These are phyloP conservation scores for Nakazawaea sp. DNA, from an alignment of 805 yeast genomes.

Conservation along the genomic window DNA sequence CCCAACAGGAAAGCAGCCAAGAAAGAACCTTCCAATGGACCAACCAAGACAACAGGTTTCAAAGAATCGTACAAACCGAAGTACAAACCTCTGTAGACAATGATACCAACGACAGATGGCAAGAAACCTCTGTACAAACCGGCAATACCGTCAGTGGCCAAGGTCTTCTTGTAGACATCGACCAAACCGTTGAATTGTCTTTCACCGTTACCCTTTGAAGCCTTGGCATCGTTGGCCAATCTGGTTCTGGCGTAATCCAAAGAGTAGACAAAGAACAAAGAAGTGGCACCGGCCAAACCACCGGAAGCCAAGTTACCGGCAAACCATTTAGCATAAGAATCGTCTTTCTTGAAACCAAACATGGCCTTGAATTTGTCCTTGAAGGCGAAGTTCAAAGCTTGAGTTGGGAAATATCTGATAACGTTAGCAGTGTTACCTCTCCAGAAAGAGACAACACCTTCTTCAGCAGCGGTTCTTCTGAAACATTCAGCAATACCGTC, in stretches of 20 bases:
- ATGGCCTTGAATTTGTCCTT: conserved; percentile 93
- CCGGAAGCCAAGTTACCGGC: conserved; percentile 98
- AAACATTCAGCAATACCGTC: conserved; percentile 90
- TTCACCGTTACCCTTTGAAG: conserved; percentile 77
- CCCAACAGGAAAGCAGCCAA: conserved; percentile 93
- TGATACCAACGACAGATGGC: conserved; percentile 95
- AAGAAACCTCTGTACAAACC: conserved; percentile 99
- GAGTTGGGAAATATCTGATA: conserved; percentile 99
- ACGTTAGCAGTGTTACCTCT: conserved; percentile 99
- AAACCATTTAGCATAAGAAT: conserved; percentile 88
- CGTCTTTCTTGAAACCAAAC: conserved; percentile 97
- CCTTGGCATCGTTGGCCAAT: conserved; percentile 97
- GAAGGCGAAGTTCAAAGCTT: conserved; percentile 97
- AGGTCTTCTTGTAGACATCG: conserved; percentile 94
- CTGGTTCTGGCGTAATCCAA: conserved; percentile 98
- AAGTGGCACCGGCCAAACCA: conserved; percentile 98
- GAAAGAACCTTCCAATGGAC: conserved; percentile 92
- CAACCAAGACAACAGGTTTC: conserved; percentile 91
- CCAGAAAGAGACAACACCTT: conserved; percentile 94
- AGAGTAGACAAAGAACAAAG: conserved; percentile 89
- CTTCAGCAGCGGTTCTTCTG: conserved; percentile 89
- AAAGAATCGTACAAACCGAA: conserved; percentile 96
- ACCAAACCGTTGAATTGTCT: conserved; percentile 96
- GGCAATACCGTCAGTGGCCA: conserved; percentile 93
- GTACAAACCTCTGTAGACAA: conserved; percentile 99